Evolutionary conservation across 2,329 filamentous ascomycete species (phyloP).

Genomic region (Pyricularia pennisetigena): DNA sequence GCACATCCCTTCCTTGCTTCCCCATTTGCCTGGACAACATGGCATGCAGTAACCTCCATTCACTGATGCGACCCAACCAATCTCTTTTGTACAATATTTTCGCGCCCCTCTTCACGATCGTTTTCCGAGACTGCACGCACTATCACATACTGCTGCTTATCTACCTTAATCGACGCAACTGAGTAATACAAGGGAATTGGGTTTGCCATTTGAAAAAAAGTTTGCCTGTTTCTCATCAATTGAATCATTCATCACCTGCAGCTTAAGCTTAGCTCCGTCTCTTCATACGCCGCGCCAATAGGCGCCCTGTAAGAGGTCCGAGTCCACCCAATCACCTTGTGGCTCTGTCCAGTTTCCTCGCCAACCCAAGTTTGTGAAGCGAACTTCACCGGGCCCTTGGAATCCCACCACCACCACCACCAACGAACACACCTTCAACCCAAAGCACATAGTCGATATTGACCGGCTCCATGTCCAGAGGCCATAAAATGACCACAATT

Average conservation of each 20-base stretch:
- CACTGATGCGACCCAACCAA: background rate
- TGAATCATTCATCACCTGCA: background rate
- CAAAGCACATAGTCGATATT: conserved; percentile 35
- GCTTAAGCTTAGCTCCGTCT: background rate
- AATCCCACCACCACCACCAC: background rate
- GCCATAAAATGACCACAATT: background rate
- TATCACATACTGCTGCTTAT: background rate
- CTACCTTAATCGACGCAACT: background rate
- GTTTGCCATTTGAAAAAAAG: background rate
- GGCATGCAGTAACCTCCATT: background rate
- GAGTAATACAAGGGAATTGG: background rate
- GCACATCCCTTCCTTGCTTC: background rate
- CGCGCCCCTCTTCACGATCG: background rate
- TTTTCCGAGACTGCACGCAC: background rate
- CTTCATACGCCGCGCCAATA: background rate
- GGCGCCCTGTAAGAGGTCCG: background rate
- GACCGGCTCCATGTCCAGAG: conserved; percentile 34
- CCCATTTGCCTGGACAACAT: background rate
- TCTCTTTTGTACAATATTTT: background rate
- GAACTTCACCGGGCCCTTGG: background rate
- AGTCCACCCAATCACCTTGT: background rate
- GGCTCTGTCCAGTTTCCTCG: background rate
- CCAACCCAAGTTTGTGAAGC: background rate
- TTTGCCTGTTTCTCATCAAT: background rate
- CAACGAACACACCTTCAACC: conserved; percentile 7